Conservation (phyloP, 257 asterid species). For the Solanum pimpinellifolium region DNA sequence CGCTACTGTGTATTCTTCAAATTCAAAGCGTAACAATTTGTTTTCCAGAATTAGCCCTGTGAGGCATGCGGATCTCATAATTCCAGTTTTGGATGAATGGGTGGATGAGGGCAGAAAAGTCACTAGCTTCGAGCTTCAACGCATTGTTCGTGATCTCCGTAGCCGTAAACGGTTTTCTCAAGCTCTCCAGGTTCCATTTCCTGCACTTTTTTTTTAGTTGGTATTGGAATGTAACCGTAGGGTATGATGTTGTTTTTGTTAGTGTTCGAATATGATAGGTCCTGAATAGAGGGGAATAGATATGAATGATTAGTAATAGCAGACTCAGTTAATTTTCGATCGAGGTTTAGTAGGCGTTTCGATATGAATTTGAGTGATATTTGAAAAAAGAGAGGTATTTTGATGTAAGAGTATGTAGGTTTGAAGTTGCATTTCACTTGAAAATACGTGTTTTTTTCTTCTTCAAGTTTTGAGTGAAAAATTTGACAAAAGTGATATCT, state of each 20-base stretch:
- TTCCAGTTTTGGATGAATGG: constrained; percentile 48
- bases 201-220: neutral
- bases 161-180: constrained; percentile 44
- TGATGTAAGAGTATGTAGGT: neutral
- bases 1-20: constrained; percentile 7
- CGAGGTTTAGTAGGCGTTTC: neutral
- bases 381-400: neutral
- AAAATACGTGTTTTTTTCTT: no score
- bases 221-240: neutral
- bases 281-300: neutral
- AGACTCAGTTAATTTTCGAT: neutral
- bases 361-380: neutral
- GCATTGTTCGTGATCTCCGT: constrained; percentile 48
- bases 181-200: constrained; percentile 38
- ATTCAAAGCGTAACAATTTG: constrained; percentile 25
- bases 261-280: neutral
- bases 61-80: constrained; percentile 19
- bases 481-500: neutral
- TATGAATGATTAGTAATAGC: neutral
- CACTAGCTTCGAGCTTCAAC: constrained; percentile 27
- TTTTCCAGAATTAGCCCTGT: constrained; percentile 47
- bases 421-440: neutral
- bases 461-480: neutral
- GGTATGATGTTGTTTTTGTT: neutral
- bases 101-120: constrained; percentile 42